Conservation (phyloP, 1,139 yeast species). For the Geotrichum carabidarum region DNA sequence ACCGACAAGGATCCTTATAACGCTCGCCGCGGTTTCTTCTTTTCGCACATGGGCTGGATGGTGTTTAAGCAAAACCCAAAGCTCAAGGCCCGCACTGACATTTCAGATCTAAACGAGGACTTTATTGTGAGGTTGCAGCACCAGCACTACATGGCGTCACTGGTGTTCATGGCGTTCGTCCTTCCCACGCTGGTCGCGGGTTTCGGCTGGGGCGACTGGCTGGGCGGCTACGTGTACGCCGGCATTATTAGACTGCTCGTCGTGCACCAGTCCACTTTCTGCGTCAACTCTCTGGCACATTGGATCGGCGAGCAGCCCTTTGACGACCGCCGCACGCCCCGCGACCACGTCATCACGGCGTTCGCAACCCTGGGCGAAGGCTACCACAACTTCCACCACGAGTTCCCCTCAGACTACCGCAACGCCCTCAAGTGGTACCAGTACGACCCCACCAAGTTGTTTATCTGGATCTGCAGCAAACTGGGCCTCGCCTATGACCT, state of each 20-base stretch:
- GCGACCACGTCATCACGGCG: slow-evolving; percentile 93
- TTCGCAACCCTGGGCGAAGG: slow-evolving; percentile 97
- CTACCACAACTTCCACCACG: slow-evolving; percentile 98
- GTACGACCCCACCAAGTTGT: slow-evolving; percentile 90
- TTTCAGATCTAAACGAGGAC: slow-evolving; percentile 83
- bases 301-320: slow-evolving; percentile 98
- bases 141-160: slow-evolving; percentile 71
- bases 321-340: slow-evolving; percentile 94
- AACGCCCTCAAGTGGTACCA: slow-evolving; percentile 98
- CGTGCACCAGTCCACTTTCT: slow-evolving; percentile 97
- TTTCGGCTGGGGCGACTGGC: slow-evolving; percentile 76
- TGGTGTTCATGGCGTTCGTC: slow-evolving; percentile 62
- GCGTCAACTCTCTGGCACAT: slow-evolving; percentile 97
- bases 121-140: slow-evolving; percentile 91
- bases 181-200: slow-evolving; percentile 78
- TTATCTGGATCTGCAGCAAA: slow-evolving; percentile 65
- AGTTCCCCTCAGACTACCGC: slow-evolving; percentile 97
- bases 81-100: slow-evolving; percentile 91
- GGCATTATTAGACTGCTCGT: slow-evolving; percentile 77
- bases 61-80: slow-evolving; percentile 87
- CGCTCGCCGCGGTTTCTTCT: slow-evolving; percentile 94
- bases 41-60: slow-evolving; percentile 98
- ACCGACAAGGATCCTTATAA: slow-evolving; percentile 96
- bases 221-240: slow-evolving; percentile 89
- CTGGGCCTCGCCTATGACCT: slow-evolving; percentile 85